A percentile compares a stretch with the other conserved stretches of the same genome.
phyloP scores from a whole-genome alignment of 2,329 filamentous ascomycete genomes.

The Monosporascus sp. region DNA sequence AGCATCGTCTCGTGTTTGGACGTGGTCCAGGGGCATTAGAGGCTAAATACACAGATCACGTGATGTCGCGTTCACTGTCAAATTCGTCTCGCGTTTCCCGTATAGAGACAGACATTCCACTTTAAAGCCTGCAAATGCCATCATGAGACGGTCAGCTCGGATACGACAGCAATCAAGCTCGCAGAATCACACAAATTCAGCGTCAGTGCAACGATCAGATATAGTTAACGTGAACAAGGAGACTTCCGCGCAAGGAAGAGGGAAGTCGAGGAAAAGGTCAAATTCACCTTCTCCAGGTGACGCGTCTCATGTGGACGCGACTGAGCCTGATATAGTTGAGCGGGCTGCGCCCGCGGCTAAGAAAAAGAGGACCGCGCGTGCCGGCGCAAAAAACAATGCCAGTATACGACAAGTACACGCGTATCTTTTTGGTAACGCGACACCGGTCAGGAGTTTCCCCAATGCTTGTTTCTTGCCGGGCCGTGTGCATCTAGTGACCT shows the following conservation, averaged over 20 bases:
- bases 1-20: no score
- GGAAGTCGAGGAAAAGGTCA: neutral
- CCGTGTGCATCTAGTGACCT: constrained; percentile 34
- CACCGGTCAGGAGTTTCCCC: neutral
- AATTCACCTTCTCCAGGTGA: constrained; percentile 1
- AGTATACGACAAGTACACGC: constrained; percentile 11
- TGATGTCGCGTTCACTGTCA: no score
- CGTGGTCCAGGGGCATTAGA: no score
- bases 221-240: neutral
- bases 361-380: constrained; percentile 18
- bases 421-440: constrained; percentile 16
- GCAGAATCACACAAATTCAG: neutral
- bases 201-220: neutral
- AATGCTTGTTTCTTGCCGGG: constrained; percentile 17
- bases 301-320: constrained; percentile 13
- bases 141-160: neutral
- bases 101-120: no score
- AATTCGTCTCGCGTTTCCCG: no score
- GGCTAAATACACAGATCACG: no score
- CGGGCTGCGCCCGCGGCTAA: constrained; percentile 1
- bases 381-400: constrained; percentile 6
- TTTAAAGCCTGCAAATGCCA: neutral
- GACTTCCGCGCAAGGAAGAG: neutral
- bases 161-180: neutral
- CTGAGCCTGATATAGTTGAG: constrained; percentile 9